Evolutionary conservation across 768 basidiomycete species (phyloP).

Genomic region (Pseudohyphozyma bogoriensis): DNA sequence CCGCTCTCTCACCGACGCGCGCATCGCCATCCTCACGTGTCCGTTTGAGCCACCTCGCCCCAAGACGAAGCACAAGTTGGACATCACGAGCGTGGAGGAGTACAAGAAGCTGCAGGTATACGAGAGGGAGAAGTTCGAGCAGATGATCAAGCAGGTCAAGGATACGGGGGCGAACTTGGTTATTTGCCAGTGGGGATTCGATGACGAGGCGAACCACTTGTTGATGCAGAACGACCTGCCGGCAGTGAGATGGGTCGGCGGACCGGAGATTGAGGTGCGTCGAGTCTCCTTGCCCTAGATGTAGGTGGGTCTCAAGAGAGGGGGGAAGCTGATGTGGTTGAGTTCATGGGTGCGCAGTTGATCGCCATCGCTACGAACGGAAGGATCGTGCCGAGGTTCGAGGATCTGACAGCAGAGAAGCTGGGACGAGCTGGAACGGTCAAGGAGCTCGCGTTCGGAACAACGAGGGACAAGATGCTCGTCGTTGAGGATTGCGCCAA

Average conservation of each 20-base stretch:
- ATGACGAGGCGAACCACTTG: constrained; percentile 96
- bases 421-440: constrained; percentile 89
- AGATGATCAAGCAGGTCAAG: constrained; percentile 95
- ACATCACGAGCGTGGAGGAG: constrained; percentile 92
- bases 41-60: constrained; percentile 98
- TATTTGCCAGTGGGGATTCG: constrained; percentile 99
- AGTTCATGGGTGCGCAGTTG: constrained; percentile 51
- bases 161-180: constrained; percentile 95
- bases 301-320: too few relatives aligned
- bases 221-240: constrained; percentile 97
- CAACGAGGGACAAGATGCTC: constrained; percentile 98
- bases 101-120: constrained; percentile 89
- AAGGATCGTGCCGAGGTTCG: constrained; percentile 94
- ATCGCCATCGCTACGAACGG: constrained; percentile 98
- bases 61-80: constrained; percentile 98
- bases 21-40: constrained; percentile 92
- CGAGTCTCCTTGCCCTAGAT: not conserved
- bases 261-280: constrained; percentile 91
- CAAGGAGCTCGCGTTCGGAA: constrained; percentile 89
- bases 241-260: constrained; percentile 97
- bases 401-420: constrained; percentile 83
- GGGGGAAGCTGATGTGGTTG: not conserved
- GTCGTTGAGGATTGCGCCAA: constrained; percentile 99
- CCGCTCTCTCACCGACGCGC: constrained; percentile 70
- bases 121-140: constrained; percentile 88